Base-by-base conservation (phyloP, 768 basidiomycete species). In the Phlebiopsis gigantea region DNA sequence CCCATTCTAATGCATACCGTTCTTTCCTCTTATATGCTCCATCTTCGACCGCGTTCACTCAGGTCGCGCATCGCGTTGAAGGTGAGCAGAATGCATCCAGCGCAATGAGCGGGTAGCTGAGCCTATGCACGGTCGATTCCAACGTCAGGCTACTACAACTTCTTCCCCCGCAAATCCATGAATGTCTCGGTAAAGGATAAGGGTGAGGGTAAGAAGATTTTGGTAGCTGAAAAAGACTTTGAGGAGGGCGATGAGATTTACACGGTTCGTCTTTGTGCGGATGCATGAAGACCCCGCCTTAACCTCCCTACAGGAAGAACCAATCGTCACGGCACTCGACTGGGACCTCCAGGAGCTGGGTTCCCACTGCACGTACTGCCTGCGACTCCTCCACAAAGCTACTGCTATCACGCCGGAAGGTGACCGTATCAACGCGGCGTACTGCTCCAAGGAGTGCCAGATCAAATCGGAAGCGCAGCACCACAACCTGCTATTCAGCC, bases 401-500 rank as follows among this genome's bases (percentile, higher is more conserved):
- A 67, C 72, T 51, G 73, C 77, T 14, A 68, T 87, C 52, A 69
- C 68, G 49, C 71, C 77, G 2, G 72, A 78, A 2, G 68, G 71
- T 15, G 84, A 87, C 62, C 76, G 77, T 26, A 76, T 89, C 52
- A 62, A 71, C 31, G 80, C 83, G 19, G 77, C 78, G 0, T 93
- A 87, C 72, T 93, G 90, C 72, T 92, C 91, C 7, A 75, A 79
- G 60, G 77, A 78, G 8, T 92, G 90, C 63, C 78, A 83, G 63
- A 56, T 73, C 42, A 70, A 77, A 31, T 75, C 84, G 42, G 81
- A 79, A 65, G 64, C 72, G 2, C 82, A 85, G 65, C 88, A 80
- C 12, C 82, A 89, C 61, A 77, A 75, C 43, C 76, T 93, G 47
- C 81, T 92, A 46, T 91, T 92, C 71, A 82, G 84, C 28, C 73